Base-by-base conservation (phyloP, 768 basidiomycete species). In the Filobasidium wieringae region DNA sequence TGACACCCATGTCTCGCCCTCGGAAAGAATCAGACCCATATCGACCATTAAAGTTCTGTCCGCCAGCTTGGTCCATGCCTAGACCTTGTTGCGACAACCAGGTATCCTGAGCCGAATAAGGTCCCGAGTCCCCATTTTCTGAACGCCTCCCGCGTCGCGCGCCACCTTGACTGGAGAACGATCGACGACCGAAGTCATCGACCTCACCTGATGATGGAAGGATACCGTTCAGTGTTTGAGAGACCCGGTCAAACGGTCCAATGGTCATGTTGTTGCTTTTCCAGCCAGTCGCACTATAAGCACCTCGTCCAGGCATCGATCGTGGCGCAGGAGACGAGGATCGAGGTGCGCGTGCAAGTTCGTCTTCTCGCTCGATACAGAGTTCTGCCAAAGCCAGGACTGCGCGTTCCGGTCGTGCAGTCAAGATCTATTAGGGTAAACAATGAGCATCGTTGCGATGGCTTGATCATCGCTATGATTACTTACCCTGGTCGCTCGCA, bases 321-420 rank as follows among this genome's bases (percentile, higher is more conserved):
- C 68, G 61, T 4, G 70, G 70, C 24, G 66, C 70, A 19, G 72
- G 72, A 19, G 70, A 71, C 12, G 68, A 58, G n/a, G 72, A 73
- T 43, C 72, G 67, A 26, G 72, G 72, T 7, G 73, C 74, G 19
- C 70, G 66, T 26, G 72, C 67, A n/a, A 76, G 69, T 55, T 74
- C 75, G 37, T 77, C 75, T 43, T 83, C 82, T 24, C 89, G 84
- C 72, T 96, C 92, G 67, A 90, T 88, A 66, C 92, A 95, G 12
- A 99, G 81, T 64, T 91, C 86, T 1, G 90, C 83, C 17, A 97
- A 78, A 4, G 88, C 86, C 19, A 85, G 74, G 31, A 86, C 81
- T 7, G 87, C 88, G 50, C 87, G 83, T 55, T 86, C 86, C 1
- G 87, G 88, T 30, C 85, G 84, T 62, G 79, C 77, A 11, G 83